A percentile compares a stretch with the other conserved stretches of the same genome.
Evolutionary conservation across 805 yeast genomes (phyloP).

Genomic region (Nakazawaea ambrosiae): DNA sequence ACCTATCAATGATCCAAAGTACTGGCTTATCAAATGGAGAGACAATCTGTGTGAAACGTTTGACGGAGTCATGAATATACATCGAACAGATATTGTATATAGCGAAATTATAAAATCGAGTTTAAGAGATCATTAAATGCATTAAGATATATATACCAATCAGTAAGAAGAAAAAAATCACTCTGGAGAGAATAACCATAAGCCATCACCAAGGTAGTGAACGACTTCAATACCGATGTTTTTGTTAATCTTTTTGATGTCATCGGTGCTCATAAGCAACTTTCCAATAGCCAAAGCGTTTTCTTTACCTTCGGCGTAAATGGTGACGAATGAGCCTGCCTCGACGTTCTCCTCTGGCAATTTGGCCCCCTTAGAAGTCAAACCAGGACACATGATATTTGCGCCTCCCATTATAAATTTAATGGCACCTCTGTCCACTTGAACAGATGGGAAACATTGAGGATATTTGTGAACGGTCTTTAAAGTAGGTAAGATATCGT

Average conservation of each 20-base stretch:
- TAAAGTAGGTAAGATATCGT: constrained; percentile 71
- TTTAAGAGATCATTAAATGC: no score
- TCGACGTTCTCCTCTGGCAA: constrained; percentile 69
- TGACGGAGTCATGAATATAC: background rate
- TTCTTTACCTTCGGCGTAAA: constrained; percentile 91
- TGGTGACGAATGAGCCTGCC: constrained; percentile 65
- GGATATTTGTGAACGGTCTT: constrained; percentile 78
- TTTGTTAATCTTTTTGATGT: constrained; percentile 74
- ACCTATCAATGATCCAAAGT: constrained; percentile 17
- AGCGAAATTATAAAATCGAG: background rate
- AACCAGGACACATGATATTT: constrained; percentile 94
- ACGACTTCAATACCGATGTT: constrained; percentile 84
- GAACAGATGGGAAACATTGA: constrained; percentile 73
- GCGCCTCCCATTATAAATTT: constrained; percentile 95
- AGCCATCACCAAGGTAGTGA: constrained; percentile 84
- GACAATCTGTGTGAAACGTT: constrained; percentile 1
- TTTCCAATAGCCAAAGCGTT: constrained; percentile 88
- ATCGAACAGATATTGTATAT: no score
- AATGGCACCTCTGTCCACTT: constrained; percentile 94
- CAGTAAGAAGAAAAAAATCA: constrained; percentile 14
- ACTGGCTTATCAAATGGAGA: constrained; percentile 14
- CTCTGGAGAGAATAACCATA: constrained; percentile 60
- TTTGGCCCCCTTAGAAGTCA: constrained; percentile 78
- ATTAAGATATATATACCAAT: background rate
- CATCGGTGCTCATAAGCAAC: constrained; percentile 81